Evolutionary conservation across 116 monocot genomes (phyloP), one percentile per base, ranked within the genome.

Genomic region (Phalaenopsis hybrid): DNA sequence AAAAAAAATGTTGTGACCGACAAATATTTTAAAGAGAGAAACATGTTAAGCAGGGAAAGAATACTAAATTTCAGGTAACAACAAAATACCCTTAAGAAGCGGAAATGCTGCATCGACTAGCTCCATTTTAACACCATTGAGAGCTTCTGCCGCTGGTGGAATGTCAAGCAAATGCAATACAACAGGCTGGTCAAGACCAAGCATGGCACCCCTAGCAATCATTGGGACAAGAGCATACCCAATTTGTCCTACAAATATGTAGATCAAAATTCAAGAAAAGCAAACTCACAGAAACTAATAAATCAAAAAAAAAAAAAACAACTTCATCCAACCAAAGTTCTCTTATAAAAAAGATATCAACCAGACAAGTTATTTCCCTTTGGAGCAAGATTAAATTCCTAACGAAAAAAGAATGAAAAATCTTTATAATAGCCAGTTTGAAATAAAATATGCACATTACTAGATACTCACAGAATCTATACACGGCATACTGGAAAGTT

Each of bases 141-240:
- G 83, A 52, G 90, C 48, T 79, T 90, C 90, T 75, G 84, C 87
- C 79, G 87, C 90, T 50, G 90, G 90, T 12, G 85, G 83, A 82
- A 90, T 90, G 76, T 90, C 90, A 57, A 90, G 90, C 87, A 90
- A 79, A 61, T 90, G 90, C 79, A 90, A 79, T 46, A 87, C 87
- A 79, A 90, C 84, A 18, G 90, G 90, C 79, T 90, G 90, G 73
- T 90, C 85, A 10, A 83, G 79, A 16, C 87, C 90, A 46, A 90
- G 83, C 90, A 90, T 90, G 2, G 79, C 81, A 41, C 90, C 90
- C 61, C 90, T 79, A 28, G 89, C 87, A 84, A 89, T 79, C 87
- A 89, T 85, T 13, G 89, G 89, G 48, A 89, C 89, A 48, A 89
- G 89, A 16, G 90, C 90, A 85, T 90, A 90, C 55, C 90, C 90